Base-by-base conservation (phyloP, 495 filamentous ascomycete genomes). In the Daldinia decipiens region DNA sequence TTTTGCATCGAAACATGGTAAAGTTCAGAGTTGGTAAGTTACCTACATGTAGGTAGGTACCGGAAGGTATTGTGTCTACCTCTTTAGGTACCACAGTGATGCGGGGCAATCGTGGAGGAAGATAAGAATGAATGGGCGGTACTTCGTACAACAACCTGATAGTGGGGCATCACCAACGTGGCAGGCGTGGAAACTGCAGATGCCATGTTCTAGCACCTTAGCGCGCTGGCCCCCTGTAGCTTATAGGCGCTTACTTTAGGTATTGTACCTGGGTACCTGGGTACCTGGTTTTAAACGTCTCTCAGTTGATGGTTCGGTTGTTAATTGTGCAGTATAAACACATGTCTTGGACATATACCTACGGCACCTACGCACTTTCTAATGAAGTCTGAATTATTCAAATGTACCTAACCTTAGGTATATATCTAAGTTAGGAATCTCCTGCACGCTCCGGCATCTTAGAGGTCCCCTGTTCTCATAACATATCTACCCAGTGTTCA, bases 151-250 rank as follows among this genome's bases (percentile, higher is more conserved):
- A 34, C 34, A 26, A 60, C 36, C 7, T 47, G 32, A 60, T 71
- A 51, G 68, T 65, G 62, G 60, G 67, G 67, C 13, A 26, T 31
- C 58, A 31, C 26, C 36, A 50, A 57, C 50, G 38, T 56, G 53
- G 31, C 17, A 59, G 17, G 36, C 43, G 19, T 15, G 15, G 47
- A 57, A 61, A 47, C 51, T 43, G 29, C 57, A 26, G 40, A 15
- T 24, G 38, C 38, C 31, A 65, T 47, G 59, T 70, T 63, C 24
- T 62, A 53, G 59, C 53, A 61, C 57, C 11, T 67, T 57, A 68
- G 58, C 31, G 59, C 26, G 4, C 27, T 27, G 34, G 17, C 43
- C 45, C 67, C 67, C 43, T 68, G 52, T 12, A 36, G 54, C 57
- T 62, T 39, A n/a, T 34, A 13, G n/a, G 15, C 38, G 50, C 50